phyloP scores from a whole-genome alignment of 2,329 filamentous ascomycete species.

The Leptographium wingfieldii region DNA sequence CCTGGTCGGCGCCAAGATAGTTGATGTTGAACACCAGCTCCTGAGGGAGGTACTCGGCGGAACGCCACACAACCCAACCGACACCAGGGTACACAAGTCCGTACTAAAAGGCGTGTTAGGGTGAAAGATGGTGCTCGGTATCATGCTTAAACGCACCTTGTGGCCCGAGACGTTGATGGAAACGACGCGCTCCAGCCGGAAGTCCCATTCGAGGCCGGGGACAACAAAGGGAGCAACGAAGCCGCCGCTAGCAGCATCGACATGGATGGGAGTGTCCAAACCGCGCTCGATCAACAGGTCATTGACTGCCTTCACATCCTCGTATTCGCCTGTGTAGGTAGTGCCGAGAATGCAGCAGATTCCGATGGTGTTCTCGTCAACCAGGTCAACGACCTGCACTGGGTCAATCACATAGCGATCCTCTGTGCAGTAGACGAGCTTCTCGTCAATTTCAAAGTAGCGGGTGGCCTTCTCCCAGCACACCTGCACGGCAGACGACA shows the following conservation, averaged over 20 bases:
- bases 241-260: conserved; percentile 83
- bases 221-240: conserved; percentile 89
- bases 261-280: conserved; percentile 78
- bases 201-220: conserved; percentile 81
- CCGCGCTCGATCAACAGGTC: conserved; percentile 65
- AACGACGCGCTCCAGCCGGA: conserved; percentile 75
- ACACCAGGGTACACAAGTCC: conserved; percentile 74
- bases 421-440: conserved; percentile 53
- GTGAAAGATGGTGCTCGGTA: background rate
- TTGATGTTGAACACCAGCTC: conserved; percentile 99
- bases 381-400: conserved; percentile 43
- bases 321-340: conserved; percentile 92
- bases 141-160: conserved; percentile 36
- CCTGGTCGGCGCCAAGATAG: conserved; percentile 90
- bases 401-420: conserved; percentile 52
- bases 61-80: conserved; percentile 86
- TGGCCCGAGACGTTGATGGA: conserved; percentile 93
- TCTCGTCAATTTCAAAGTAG: conserved; percentile 90
- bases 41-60: conserved; percentile 69
- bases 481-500: conserved; percentile 92
- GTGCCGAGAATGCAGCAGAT: conserved; percentile 87
- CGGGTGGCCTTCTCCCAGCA: conserved; percentile 91
- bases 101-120: conserved; percentile 20
- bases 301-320: conserved; percentile 86
- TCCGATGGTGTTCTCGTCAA: conserved; percentile 68